Evolutionary conservation across 805 yeast genomes (phyloP).

Genomic region (Pichia rugopelliculosa): DNA sequence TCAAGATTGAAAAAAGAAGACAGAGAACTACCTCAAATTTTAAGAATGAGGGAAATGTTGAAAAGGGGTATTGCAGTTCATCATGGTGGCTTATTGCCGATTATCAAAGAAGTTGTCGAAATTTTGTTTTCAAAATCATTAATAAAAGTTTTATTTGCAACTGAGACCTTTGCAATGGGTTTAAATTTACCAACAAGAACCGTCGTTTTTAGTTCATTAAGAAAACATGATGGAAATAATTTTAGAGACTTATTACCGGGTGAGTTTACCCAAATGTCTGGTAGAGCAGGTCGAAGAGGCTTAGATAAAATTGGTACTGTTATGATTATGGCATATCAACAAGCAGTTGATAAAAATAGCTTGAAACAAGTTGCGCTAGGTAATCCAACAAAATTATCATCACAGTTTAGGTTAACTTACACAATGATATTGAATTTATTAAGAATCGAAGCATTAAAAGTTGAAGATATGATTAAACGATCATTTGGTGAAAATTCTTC

Average conservation of each 20-base stretch:
- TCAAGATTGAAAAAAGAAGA: conserved; percentile 86
- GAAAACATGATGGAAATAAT: conserved; percentile 86
- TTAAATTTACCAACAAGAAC: conserved; percentile 94
- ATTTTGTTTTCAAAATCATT: conserved; percentile 81
- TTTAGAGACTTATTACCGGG: conserved; percentile 86
- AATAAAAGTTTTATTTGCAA: conserved; percentile 88
- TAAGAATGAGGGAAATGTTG: conserved; percentile 72
- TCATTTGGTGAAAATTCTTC: conserved; percentile 89
- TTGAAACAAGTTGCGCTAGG: conserved; percentile 84
- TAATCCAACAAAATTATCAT: conserved; percentile 77
- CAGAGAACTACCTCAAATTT: conserved; percentile 85
- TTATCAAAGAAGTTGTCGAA: conserved; percentile 90
- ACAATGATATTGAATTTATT: conserved; percentile 89
- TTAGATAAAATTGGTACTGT: conserved; percentile 91
- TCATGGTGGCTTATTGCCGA: conserved; percentile 91
- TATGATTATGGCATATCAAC: conserved; percentile 76
- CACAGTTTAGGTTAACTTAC: conserved; percentile 91
- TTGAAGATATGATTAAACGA: conserved; percentile 97
- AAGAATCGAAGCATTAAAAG: conserved; percentile 88
- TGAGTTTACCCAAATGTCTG: conserved; percentile 98
- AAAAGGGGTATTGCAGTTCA: conserved; percentile 95
- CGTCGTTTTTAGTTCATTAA: conserved; percentile 76
- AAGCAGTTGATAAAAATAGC: conserved; percentile 47
- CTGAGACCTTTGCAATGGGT: conserved; percentile 99
- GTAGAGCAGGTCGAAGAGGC: conserved; percentile 98